phyloP scores from a whole-genome alignment of 1,139 yeast species.

The Lodderomyces pseudojiufengensis region DNA sequence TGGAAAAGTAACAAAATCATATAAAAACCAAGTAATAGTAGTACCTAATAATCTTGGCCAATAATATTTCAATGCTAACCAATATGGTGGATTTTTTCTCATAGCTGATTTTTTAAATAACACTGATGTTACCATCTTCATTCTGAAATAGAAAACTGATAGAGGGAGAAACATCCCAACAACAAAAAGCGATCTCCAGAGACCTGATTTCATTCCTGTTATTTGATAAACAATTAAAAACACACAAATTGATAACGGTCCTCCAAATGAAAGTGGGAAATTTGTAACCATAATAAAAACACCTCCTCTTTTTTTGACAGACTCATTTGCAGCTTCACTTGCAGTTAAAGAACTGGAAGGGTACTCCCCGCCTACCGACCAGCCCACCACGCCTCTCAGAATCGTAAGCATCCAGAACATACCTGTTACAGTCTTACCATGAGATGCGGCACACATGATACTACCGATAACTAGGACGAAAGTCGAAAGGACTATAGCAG shows the following conservation, averaged over 20 bases:
- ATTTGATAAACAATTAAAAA: slow-evolving; percentile 66
- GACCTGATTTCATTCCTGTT: slow-evolving; percentile 23
- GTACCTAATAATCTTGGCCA: slow-evolving; percentile 47
- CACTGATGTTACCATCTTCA: slow-evolving; percentile 65
- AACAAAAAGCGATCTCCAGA: slow-evolving; percentile 76
- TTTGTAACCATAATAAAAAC: slow-evolving; percentile 65
- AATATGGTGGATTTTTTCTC: slow-evolving; percentile 41
- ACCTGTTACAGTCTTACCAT: slow-evolving; percentile 38
- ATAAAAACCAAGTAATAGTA: slow-evolving; percentile 47
- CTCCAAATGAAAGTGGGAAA: slow-evolving; percentile 69
- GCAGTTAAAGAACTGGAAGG: slow-evolving; percentile 69
- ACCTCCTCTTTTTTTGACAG: slow-evolving; percentile 59
- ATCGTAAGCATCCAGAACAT: slow-evolving; percentile 69
- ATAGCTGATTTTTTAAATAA: slow-evolving; percentile 46
- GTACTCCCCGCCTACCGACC: slow-evolving; percentile 77
- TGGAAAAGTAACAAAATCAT: slow-evolving; percentile 52
- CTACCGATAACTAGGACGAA: slow-evolving; percentile 43
- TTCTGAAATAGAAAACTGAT: slow-evolving; percentile 66
- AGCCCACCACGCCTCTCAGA: slow-evolving; percentile 65
- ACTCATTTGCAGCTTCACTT: slow-evolving; percentile 68
- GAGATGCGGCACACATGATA: slow-evolving; percentile 47
- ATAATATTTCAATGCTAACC: slow-evolving; percentile 43
- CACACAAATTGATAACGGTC: slow-evolving; percentile 68
- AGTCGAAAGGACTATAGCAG: slow-evolving; percentile 45
- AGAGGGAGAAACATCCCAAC: slow-evolving; percentile 75